Percentiles rank a stretch among this genome's conserved stretches.
phyloP scores from a whole-genome alignment of 306 rosid species.

The Ochetophila trinervis region DNA sequence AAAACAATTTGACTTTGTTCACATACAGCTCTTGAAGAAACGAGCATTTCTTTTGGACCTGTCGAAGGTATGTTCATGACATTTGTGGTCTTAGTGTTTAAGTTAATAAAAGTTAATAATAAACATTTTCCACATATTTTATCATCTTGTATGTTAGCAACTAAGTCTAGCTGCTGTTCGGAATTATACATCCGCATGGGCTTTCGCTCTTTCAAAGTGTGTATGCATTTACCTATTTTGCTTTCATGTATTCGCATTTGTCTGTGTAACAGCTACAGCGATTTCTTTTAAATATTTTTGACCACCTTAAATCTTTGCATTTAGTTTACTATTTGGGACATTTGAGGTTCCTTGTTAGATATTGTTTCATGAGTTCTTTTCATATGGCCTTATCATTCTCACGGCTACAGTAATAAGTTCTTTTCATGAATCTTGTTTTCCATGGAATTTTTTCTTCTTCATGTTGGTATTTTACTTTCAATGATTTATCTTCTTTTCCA shows the following conservation, averaged over 20 bases:
- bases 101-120: background rate
- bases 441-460: background rate
- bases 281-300: too few relatives aligned
- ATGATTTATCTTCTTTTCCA: background rate
- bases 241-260: too few relatives aligned
- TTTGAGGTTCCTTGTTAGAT: conserved; percentile 1
- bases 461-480: background rate
- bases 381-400: background rate
- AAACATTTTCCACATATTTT: conserved; percentile 15
- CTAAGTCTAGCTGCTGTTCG: too few relatives aligned
- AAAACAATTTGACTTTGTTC: conserved; percentile 24
- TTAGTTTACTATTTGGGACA: background rate
- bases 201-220: too few relatives aligned
- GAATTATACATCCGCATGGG: too few relatives aligned
- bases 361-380: background rate
- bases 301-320: too few relatives aligned
- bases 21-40: conserved; percentile 77
- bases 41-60: conserved; percentile 78
- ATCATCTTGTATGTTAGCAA: conserved; percentile 7
- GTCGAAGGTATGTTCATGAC: conserved; percentile 71
- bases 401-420: background rate
- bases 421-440: background rate
- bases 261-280: too few relatives aligned
- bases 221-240: too few relatives aligned
- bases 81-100: conserved; percentile 24